These are phyloP conservation scores for Rhodocollybia butyracea DNA, from an alignment of 768 basidiomycete species.

Conservation along the genomic window DNA sequence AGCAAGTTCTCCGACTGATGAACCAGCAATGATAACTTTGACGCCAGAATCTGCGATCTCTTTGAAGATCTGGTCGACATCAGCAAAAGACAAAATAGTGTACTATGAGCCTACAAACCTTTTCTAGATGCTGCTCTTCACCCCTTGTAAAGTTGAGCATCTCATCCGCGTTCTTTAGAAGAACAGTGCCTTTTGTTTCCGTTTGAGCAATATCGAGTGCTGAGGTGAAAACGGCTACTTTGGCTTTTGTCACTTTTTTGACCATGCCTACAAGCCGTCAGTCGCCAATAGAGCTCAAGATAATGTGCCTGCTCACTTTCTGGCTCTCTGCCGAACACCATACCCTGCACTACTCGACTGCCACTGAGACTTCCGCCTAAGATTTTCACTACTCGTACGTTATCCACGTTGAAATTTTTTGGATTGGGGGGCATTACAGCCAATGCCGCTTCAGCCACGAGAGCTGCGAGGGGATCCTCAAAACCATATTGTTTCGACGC, in stretches of 20 bases:
- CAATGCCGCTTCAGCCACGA: slow-evolving; percentile 92
- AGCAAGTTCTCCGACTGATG: slow-evolving; percentile 91
- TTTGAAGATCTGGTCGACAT: slow-evolving; percentile 74
- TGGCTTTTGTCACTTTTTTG: slow-evolving; percentile 80
- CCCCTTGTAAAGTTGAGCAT: slow-evolving; percentile 96
- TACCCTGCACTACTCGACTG: slow-evolving; percentile 90
- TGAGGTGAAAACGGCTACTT: slow-evolving; percentile 94
- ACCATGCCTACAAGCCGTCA: slow-evolving; percentile 52
- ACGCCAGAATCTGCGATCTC: slow-evolving; percentile 97
- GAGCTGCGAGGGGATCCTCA: slow-evolving; percentile 74
- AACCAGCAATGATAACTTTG: slow-evolving; percentile 90
- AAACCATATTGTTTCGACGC: slow-evolving; percentile 97
- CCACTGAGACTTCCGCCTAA: slow-evolving; percentile 87
- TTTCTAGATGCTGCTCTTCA: slow-evolving; percentile 96
- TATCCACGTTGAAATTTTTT: slow-evolving; percentile 96
- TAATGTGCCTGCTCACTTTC: slow-evolving; percentile 55
- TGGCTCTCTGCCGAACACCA: slow-evolving; percentile 97
- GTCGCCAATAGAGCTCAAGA: not conserved
- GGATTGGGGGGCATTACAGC: slow-evolving; percentile 87
- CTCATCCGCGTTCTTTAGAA: slow-evolving; percentile 92
- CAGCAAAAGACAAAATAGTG: slow-evolving; percentile 1
- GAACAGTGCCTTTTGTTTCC: slow-evolving; percentile 97
- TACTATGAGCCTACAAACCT: slow-evolving; percentile 36
- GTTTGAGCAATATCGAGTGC: slow-evolving; percentile 93
- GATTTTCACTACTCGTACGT: slow-evolving; percentile 97